Evolutionary conservation across 352 stramenopile species (phyloP), one percentile per base, ranked within the genome.

Genomic region (Pythium guiyangense): DNA sequence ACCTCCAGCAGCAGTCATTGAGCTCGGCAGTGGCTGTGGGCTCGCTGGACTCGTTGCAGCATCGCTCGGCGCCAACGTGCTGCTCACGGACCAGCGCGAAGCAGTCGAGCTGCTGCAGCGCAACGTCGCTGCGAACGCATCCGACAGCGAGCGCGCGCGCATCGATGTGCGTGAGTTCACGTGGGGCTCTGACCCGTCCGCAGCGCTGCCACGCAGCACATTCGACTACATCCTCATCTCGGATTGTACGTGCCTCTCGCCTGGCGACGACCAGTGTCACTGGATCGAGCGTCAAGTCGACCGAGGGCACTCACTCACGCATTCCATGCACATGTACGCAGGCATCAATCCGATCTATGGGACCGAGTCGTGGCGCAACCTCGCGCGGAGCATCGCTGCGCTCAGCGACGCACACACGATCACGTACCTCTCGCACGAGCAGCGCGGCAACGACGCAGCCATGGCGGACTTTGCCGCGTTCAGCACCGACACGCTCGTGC

Each of bases 291-390:
- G 1, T 1, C 22, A 1, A 34, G 14, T 1, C 46, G 25, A 39
- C 10, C n/a, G 18, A 10, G 25, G 14, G 18, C 22, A 45, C 18
- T 10, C 42, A 20, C 20, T 25, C 29, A 27, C 42, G 27, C 39
- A 4, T 22, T 22, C 22, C 22, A 22, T 22, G 22, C 37, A 14
- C 22, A n/a, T n/a, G 26, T 8, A 12, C 27, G 8, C 34, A 84
- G 74, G 74, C 54, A 92, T 94, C 57, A 94, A 94, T 48, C 81
- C 84, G 49, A 91, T 94, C 57, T 94, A 94, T 63, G 84, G 82
- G 39, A 62, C 70, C 53, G 74, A 92, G 29, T 92, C 81, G 43
- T 94, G 84, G 84, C 67, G 82, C 22, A 81, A 89, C 37, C 65
- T 94, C 12, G 84, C 82, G 14, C 61, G 70, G 37, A 92, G 79